phyloP scores from a whole-genome alignment of 805 yeast species.

The Crinitomyces ghanaensis region DNA sequence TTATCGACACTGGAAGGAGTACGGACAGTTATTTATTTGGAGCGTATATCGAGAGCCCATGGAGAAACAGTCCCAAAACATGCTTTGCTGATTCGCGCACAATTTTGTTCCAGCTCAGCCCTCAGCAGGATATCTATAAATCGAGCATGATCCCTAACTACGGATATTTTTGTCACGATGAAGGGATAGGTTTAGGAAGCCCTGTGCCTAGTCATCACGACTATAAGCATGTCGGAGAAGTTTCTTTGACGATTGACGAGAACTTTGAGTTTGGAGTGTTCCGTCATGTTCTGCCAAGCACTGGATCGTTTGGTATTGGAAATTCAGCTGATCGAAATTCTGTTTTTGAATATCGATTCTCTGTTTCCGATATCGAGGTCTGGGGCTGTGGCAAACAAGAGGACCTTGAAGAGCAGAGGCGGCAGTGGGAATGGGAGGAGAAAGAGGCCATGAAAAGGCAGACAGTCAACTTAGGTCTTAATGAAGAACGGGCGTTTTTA shows the following conservation, averaged over 20 bases:
- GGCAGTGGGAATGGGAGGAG: conserved; percentile 86
- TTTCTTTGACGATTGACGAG: conserved; percentile 68
- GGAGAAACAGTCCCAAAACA: conserved; percentile 63
- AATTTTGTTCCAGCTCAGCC: conserved; percentile 54
- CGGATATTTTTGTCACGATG: conserved; percentile 48
- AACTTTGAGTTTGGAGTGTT: conserved; percentile 73
- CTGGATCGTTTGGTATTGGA: conserved; percentile 36
- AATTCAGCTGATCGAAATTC: conserved; percentile 19
- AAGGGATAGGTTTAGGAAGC: conserved; percentile 72
- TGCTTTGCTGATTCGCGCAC: conserved; percentile 56
- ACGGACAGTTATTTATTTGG: conserved; percentile 46
- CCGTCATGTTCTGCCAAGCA: conserved; percentile 51
- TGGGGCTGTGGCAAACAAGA: conserved; percentile 84
- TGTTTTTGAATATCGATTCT: conserved; percentile 57
- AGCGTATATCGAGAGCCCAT: conserved; percentile 55
- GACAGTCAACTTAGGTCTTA: conserved; percentile 51
- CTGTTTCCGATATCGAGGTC: conserved; percentile 69
- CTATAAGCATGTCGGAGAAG: conserved; percentile 48
- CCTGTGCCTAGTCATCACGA: conserved; percentile 41
- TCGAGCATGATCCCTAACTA: conserved; percentile 27
- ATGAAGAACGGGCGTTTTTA: conserved; percentile 70
- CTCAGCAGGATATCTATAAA: conserved; percentile 47
- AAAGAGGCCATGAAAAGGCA: conserved; percentile 72
- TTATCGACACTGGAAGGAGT: conserved; percentile 14
- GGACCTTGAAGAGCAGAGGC: conserved; percentile 65